Percentiles rank a stretch among this genome's conserved stretches.
phyloP scores from a whole-genome alignment of 2,329 filamentous ascomycete genomes.

The Diaporthe ilicicola region DNA sequence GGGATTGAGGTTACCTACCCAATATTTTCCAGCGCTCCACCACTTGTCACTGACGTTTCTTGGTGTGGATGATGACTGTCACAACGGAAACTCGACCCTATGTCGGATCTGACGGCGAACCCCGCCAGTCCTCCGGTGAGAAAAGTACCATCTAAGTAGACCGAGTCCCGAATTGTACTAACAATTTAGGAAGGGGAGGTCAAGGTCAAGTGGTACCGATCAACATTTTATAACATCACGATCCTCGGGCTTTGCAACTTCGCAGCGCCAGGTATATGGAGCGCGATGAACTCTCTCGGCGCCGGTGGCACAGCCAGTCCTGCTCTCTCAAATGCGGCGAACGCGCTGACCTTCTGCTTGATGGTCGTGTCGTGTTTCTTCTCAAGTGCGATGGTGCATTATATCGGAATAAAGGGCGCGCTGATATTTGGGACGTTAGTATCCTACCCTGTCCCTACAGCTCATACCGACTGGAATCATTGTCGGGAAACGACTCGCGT shows the following conservation, averaged over 20 bases:
- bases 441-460: not conserved
- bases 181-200: not conserved
- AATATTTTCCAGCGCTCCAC: not conserved
- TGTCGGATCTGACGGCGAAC: not conserved
- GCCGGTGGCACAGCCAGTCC: slow-evolving; percentile 52
- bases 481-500: no score
- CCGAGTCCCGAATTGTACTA: not conserved
- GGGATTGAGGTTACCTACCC: not conserved
- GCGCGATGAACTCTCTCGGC: slow-evolving; percentile 51
- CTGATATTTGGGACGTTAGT: slow-evolving; percentile 74
- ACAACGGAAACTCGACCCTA: not conserved
- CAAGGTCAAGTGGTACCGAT: slow-evolving; percentile 71
- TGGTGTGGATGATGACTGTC: not conserved
- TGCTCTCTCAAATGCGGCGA: slow-evolving; percentile 53
- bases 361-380: slow-evolving; percentile 60
- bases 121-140: not conserved
- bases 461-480: not conserved
- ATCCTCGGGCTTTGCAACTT: slow-evolving; percentile 77
- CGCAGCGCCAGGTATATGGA: slow-evolving; percentile 71
- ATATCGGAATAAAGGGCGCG: slow-evolving; percentile 75
- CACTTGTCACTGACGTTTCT: not conserved
- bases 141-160: not conserved
- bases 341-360: slow-evolving; percentile 54
- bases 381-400: slow-evolving; percentile 68
- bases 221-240: slow-evolving; percentile 76